Base-by-base conservation (phyloP, 1,139 yeast genomes). In the Meyerozyma carpophila region DNA sequence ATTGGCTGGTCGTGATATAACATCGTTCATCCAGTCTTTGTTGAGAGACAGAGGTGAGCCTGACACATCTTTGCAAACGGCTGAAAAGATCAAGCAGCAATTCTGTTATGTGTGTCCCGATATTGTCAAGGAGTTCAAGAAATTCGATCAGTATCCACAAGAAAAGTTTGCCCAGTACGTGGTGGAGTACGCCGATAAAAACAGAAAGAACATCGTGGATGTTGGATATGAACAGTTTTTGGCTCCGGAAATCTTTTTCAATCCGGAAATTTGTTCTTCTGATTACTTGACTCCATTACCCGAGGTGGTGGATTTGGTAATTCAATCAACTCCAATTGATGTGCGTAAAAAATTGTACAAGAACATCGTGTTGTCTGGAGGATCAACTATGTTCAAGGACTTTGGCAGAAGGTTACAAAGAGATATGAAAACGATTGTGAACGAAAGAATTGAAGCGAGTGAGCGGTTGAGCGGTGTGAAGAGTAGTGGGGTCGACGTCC, bases 241-340 rank as follows among this genome's bases (percentile, higher is more conserved):
- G 65, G 99, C 98, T 1, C 98, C 98, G 18, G 99, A 94, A 66
- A 93, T 94, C 57, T 94, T 94, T 69, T 94, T 94, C 79, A 90
- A 89, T 62, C 98, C 98, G 11, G 99, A 94, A 65, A 93, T 94
- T 54, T 94, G 95, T 44, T 85, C 96, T 8, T 83, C 95, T 13
- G 98, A 94, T 64, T 94, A 85, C 73, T 73, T 94, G 57, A 93
- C 97, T 4, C 99, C 99, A 38, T 77, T 94, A 50, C 98, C 99
- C 39, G 82, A 80, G 13, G 95, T 89, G 13, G 98, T 94, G 42
- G 99, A 94, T 65, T 88, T 82, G 55, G 97, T 93, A 16, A 91
- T 94, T 51, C 98, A 93, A 69, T 77, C 93, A 13, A 84, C 96
- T 36, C 99, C 99, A 47, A 90, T 94, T 55, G 99, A 94, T 72